Base-by-base conservation (phyloP, 148 eudicot species). In the Spergularia bocconei region DNA sequence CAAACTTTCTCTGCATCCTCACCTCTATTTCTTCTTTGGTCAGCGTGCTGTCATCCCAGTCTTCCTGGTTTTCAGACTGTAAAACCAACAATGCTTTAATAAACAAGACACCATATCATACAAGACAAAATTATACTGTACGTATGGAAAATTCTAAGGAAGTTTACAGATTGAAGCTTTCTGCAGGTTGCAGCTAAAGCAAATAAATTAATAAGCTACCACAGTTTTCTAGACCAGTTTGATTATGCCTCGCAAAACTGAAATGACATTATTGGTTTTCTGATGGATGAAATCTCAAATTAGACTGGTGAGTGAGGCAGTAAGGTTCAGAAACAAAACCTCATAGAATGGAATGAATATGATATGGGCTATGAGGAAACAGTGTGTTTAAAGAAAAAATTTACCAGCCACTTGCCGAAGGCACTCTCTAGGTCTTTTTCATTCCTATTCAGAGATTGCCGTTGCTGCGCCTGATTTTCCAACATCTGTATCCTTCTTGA, bases 31-130 rank as follows among this genome's bases (percentile, higher is more conserved):
- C 94, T 79, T 91, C 94, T 81, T 96, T 96, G 7, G 97, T 88
- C 61, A 96, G 86, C 58, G 86, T 72, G 80, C 97, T 96, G 70
- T 92, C 96, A 73, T 96, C 94, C 99, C 98, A 96, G 50, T 92
- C 79, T 69, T 86, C 90, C 66, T 79, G 77, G 29, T 86, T 73
- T 76, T 81, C 80, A 52, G 80, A 66, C 83, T 72, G 77, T 44
- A 66, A 66, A 58, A 21, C n/a, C 39, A 61, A 68, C 20, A 52
- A 29, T 29, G 7, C 29, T 57, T n/a, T 16, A 13, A 76, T 36
- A 48, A 21, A 65, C 10, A 48, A 12, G 29, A 63, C 61, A 50
- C 14, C 19, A 21, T n/a, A 59, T 8, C 70, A 70, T 48, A 63
- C 13, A 70, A 25, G 20, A 23, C 16, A 33, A 64, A 36, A 44